phyloP scores from a whole-genome alignment of 2,329 filamentous ascomycete genomes.

The Pseudogymnoascus sp. region DNA sequence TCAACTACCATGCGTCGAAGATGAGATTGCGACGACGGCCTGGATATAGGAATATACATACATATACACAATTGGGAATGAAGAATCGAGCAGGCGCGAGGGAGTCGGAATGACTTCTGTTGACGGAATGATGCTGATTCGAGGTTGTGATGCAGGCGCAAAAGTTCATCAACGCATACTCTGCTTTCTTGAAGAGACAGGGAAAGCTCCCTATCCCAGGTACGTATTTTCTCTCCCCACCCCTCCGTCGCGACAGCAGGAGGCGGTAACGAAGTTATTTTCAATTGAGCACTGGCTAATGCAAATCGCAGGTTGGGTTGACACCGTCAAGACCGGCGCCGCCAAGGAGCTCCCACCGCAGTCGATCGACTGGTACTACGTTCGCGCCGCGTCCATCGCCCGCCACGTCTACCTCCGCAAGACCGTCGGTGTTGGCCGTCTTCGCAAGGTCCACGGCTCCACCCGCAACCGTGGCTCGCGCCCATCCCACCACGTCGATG shows the following conservation, averaged over 20 bases:
- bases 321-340: conserved; percentile 97
- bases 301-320: conserved; percentile 73
- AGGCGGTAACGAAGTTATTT: not conserved
- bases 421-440: conserved; percentile 95
- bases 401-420: conserved; percentile 99
- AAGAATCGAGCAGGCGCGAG: conserved; percentile 59
- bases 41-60: conserved; percentile 3
- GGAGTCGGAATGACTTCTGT: conserved; percentile 65
- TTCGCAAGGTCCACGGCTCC: conserved; percentile 91
- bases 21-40: conserved; percentile 9
- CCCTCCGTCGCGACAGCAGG: not conserved
- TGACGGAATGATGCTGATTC: conserved; percentile 67
- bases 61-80: conserved; percentile 9
- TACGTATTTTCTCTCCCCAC: conserved; percentile 40
- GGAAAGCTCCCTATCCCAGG: conserved; percentile 86
- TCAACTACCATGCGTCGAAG: conserved; percentile 8
- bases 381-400: conserved; percentile 87
- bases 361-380: conserved; percentile 94
- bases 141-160: conserved; percentile 55
- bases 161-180: conserved; percentile 82
- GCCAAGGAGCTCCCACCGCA: conserved; percentile 97
- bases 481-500: conserved; percentile 92
- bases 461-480: conserved; percentile 94
- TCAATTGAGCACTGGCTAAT: not conserved
- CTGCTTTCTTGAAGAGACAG: conserved; percentile 88